Percentiles rank a stretch among this genome's conserved stretches.
Conservation (phyloP, 2,329 filamentous ascomycete species). For the Colletotrichum ledebouriae region DNA sequence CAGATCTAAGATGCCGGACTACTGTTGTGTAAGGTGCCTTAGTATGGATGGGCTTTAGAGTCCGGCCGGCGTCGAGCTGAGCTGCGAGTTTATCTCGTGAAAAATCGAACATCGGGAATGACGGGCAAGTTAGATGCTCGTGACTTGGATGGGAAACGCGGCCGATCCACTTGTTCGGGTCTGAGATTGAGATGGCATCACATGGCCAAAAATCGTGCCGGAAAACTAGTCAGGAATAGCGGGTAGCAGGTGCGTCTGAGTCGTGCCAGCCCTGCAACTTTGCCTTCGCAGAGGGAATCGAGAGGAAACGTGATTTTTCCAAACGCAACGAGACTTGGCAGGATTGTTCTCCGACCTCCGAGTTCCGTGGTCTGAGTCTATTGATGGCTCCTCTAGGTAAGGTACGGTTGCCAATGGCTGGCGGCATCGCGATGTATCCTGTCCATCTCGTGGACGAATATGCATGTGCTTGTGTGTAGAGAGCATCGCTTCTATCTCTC, state of each 20-base stretch:
- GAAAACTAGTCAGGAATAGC: slow-evolving; percentile 35
- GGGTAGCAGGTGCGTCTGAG: slow-evolving; percentile 31
- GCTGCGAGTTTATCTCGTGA: slow-evolving; percentile 9
- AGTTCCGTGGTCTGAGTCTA: slow-evolving; percentile 10
- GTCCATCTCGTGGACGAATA: slow-evolving; percentile 4
- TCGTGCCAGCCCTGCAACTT: slow-evolving; percentile 1
- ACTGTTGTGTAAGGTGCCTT: too few species aligned
- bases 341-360: neutral
- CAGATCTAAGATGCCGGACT: slow-evolving; percentile 17
- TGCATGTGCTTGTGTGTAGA: slow-evolving; percentile 4
- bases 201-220: slow-evolving; percentile 35
- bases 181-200: slow-evolving; percentile 42
- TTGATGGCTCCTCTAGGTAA: too few species aligned
- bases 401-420: neutral
- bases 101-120: neutral
- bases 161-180: slow-evolving; percentile 39
- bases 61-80: neutral
- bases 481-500: slow-evolving; percentile 1
- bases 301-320: slow-evolving; percentile 7
- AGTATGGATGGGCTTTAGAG: neutral
- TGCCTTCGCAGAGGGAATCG: too few species aligned
- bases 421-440: neutral
- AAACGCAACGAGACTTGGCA: slow-evolving; percentile 14
- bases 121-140: slow-evolving; percentile 9
- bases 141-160: slow-evolving; percentile 26